Evolutionary conservation across 2,329 filamentous ascomycete genomes (phyloP).

Genomic region (Parastagonospora nodorum): DNA sequence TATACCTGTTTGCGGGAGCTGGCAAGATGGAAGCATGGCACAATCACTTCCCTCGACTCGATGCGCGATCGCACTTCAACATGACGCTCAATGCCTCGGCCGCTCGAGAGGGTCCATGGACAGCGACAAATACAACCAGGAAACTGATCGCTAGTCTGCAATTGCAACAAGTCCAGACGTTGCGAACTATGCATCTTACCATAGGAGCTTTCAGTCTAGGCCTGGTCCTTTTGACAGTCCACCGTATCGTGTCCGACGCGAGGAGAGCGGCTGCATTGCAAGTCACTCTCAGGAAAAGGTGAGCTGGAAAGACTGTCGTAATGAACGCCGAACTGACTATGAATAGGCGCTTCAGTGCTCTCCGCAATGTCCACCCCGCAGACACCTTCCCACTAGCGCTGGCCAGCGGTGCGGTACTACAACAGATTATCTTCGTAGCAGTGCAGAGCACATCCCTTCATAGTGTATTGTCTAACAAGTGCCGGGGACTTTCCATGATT

Average conservation of each 20-base stretch:
- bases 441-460: slow-evolving; percentile 46
- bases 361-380: slow-evolving; percentile 46
- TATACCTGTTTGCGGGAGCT: slow-evolving; percentile 33
- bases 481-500: slow-evolving; percentile 43
- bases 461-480: slow-evolving; percentile 44
- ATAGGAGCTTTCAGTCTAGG: slow-evolving; percentile 46
- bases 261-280: slow-evolving; percentile 41
- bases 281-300: slow-evolving; percentile 40
- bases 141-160: slow-evolving; percentile 42
- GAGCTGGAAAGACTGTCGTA: slow-evolving; percentile 6
- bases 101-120: slow-evolving; percentile 35
- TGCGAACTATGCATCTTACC: slow-evolving; percentile 47
- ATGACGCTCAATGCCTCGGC: slow-evolving; percentile 42
- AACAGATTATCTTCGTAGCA: slow-evolving; percentile 46
- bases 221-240: slow-evolving; percentile 41
- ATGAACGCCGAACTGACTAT: slow-evolving; percentile 14
- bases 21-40: slow-evolving; percentile 47
- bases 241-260: slow-evolving; percentile 46
- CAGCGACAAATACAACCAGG: slow-evolving; percentile 35
- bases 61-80: slow-evolving; percentile 46
- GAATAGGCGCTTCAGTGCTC: slow-evolving; percentile 40
- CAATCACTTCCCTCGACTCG: slow-evolving; percentile 35
- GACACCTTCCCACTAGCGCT: slow-evolving; percentile 49
- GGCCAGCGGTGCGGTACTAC: slow-evolving; percentile 43
- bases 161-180: slow-evolving; percentile 43